Evolutionary conservation across 225 moss, liverwort and hornwort genomes (phyloP), one percentile per base, ranked within the genome.

Genomic region (Marchantia paleacea): DNA sequence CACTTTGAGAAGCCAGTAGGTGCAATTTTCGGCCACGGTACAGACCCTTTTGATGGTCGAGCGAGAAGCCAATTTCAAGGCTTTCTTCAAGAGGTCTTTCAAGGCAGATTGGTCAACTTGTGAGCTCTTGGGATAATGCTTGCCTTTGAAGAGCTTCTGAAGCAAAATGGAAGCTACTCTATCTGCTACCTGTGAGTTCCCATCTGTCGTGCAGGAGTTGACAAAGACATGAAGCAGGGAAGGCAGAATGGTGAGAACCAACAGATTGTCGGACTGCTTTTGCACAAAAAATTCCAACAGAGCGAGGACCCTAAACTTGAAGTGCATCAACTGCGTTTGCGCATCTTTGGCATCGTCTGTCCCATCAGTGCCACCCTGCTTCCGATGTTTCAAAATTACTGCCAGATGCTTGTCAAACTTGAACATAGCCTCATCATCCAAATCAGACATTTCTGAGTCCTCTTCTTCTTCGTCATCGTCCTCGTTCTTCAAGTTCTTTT

Each of bases 351-450:
- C 28, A 1, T 83, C 88, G 29, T 85, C 85, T 11, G 79, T 89
- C 67, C 79, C 90, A 77, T 78, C 86, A 58, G 82, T 78, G 30
- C 78, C 80, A 10, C 69, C 84, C 39, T 79, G 76, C 83, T 92
- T 92, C 74, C 88, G 88, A 67, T 93, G 91, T 84, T 91, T 96
- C 83, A 96, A 78, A 26, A 96, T 93, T 25, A 82, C 86, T 29
- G 84, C 91, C 77, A 96, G 85, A 69, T 94, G 92, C 67, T 78
- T 87, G 82, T 96, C 96, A 78, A 92, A 89, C 83, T 91, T 91
- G 60, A 94, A 96, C 96, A 96, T 96, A 11, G 94, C 90, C 81
- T 96, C 96, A 78, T 96, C 96, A 75, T 96, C 94, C 87, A 94
- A 80, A 55, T 92, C 96, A 16, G 94, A 94, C 55, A 79, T 85